phyloP scores from a whole-genome alignment of 75 land plant species.

The Pinus tabuliformis region DNA sequence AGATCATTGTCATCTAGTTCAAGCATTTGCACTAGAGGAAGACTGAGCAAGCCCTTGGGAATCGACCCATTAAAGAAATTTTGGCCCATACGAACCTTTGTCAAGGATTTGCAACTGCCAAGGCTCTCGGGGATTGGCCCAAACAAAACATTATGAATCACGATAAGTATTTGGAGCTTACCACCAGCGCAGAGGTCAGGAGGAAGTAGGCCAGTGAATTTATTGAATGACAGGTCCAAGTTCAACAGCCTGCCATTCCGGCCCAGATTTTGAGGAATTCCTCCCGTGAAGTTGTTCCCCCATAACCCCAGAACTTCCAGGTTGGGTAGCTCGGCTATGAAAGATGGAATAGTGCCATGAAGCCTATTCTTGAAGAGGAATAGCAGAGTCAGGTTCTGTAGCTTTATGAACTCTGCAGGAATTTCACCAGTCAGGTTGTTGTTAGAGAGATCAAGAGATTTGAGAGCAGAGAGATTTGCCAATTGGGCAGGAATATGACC shows the following conservation, averaged over 20 bases:
- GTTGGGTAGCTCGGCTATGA: constrained; percentile 51
- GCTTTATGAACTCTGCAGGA: constrained; percentile 38
- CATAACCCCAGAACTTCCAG: constrained; percentile 66
- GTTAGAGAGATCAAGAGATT: constrained; percentile 58
- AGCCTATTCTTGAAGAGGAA: constrained; percentile 52
- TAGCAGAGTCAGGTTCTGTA: constrained; percentile 36
- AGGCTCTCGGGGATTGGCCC: constrained; percentile 65
- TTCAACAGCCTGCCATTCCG: constrained; percentile 26
- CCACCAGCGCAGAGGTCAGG: constrained; percentile 41
- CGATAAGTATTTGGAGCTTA: constrained; percentile 37
- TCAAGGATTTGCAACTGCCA: constrained; percentile 40
- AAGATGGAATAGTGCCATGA: constrained; percentile 50
- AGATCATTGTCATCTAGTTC: constrained; percentile 61
- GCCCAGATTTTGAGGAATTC: constrained; percentile 54
- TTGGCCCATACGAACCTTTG: constrained; percentile 45
- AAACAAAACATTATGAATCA: constrained; percentile 50
- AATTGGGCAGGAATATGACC: constrained; percentile 53
- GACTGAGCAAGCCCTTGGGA: constrained; percentile 53
- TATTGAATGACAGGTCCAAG: constrained; percentile 59
- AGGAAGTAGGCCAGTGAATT: constrained; percentile 63
- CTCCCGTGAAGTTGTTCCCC: constrained; percentile 76
- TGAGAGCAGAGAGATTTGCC: constrained; percentile 35
- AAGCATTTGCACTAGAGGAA: constrained; percentile 44
- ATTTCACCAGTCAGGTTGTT: constrained; percentile 61
- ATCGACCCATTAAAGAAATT: constrained; percentile 65